Evolutionary conservation across 768 basidiomycete genomes (phyloP), one percentile per base, ranked within the genome.

Genomic region (Saitozyma podzolica): DNA sequence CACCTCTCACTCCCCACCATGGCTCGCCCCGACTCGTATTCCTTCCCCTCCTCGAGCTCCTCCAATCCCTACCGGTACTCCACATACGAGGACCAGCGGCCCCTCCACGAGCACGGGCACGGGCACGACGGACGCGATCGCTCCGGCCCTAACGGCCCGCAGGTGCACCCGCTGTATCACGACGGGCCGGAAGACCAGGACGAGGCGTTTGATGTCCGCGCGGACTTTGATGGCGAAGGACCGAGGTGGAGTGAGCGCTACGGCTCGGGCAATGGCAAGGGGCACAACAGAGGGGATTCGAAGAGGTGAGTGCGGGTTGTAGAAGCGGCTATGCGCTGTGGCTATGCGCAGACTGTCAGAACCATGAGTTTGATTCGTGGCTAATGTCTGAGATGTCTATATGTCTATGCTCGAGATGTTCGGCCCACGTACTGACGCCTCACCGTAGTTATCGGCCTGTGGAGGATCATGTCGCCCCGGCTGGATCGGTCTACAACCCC

Each of bases 151-250:
- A n/a, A n/a, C n/a, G n/a, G n/a, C n/a, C n/a, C 13, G 45, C 45
- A 17, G 45, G 45, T 47, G n/a, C 45, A 47, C n/a, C 54, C 67
- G 7, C 54, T 64, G 8, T 71, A 69, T 53, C 68, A 75, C 40
- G 71, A 73, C n/a, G 41, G 53, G 4, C 57, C 57, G 0, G 69
- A 76, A 48, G 69, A 71, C 14, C 39, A 41, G 17, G 74, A 76
- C 50, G 68, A 73, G 53, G 49, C 58, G 6, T 76, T 76, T 50
- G 72, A 76, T 50, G 72, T 76, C 8, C 45, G 74, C 29, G 74
- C 74, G 8, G 74, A 76, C 54, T 76, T 76, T 49, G 72, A 76
- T 59, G 68, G 73, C n/a, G 60, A 62, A 43, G 73, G 67, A 49
- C 75, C 70, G 20, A 69, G 65, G 52, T 74, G 71, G 69, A 73